phyloP scores from a whole-genome alignment of 2,329 filamentous ascomycete genomes.

The Mollisiaceae sp. region DNA sequence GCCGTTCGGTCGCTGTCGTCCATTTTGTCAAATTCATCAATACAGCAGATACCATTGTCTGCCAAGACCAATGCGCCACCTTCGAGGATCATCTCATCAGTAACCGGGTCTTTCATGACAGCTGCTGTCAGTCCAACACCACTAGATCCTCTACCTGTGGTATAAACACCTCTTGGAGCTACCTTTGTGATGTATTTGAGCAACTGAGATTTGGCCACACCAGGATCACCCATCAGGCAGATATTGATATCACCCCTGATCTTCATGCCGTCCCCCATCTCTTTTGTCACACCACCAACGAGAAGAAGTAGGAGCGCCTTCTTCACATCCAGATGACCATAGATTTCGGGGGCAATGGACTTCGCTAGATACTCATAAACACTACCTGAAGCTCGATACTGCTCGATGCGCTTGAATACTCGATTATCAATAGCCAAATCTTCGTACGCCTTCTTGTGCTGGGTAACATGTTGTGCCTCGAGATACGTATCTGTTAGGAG shows the following conservation, averaged over 20 bases:
- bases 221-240: constrained; percentile 98
- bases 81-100: constrained; percentile 79
- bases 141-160: constrained; percentile 80
- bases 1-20: constrained; percentile 78
- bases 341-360: constrained; percentile 97
- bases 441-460: constrained; percentile 98
- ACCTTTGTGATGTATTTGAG: constrained; percentile 99
- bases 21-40: constrained; percentile 89
- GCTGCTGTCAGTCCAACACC: constrained; percentile 83
- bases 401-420: constrained; percentile 82
- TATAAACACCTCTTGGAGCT: constrained; percentile 85
- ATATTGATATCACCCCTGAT: constrained; percentile 99
- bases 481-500: constrained; percentile 97
- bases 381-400: constrained; percentile 83
- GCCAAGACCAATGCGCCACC: constrained; percentile 80
- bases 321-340: constrained; percentile 94
- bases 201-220: constrained; percentile 98
- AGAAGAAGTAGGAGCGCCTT: constrained; percentile 94
- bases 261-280: constrained; percentile 97
- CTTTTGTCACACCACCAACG: constrained; percentile 94
- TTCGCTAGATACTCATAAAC: constrained; percentile 95
- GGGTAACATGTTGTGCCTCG: constrained; percentile 89
- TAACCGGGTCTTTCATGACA: constrained; percentile 80
- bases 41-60: constrained; percentile 83
- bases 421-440: constrained; percentile 84